Percentiles rank a stretch among this genome's conserved stretches.
These are phyloP conservation scores for Fusarium sp. DNA, from an alignment of 2,329 filamentous ascomycete species.

Conservation along the genomic window DNA sequence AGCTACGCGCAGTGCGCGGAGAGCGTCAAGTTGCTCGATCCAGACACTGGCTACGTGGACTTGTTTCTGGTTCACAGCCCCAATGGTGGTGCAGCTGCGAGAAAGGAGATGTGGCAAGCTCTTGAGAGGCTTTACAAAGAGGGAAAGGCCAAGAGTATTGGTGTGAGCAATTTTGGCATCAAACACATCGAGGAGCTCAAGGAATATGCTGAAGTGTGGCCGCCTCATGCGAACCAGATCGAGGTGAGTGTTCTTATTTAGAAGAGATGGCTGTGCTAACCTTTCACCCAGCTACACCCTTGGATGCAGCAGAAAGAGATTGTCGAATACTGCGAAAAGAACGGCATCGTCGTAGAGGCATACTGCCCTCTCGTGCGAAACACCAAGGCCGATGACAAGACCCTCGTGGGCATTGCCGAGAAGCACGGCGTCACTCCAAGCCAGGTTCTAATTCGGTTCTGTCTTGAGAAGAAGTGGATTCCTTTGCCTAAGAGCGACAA, in stretches of 20 bases:
- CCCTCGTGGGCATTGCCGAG: conserved; percentile 65
- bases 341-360: conserved; percentile 69
- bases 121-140: conserved; percentile 71
- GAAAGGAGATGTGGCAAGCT: conserved; percentile 74
- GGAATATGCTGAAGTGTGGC: conserved; percentile 70
- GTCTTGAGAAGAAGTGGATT: conserved; percentile 75
- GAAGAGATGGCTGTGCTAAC: conserved; percentile 51
- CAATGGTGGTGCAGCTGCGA: conserved; percentile 62
- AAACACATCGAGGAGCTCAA: conserved; percentile 76
- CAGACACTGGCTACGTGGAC: conserved; percentile 71
- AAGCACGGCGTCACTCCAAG: conserved; percentile 69
- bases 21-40: conserved; percentile 71
- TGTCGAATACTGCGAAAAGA: conserved; percentile 73
- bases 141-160: conserved; percentile 72
- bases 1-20: conserved; percentile 70
- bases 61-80: conserved; percentile 77
- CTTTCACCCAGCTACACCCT: conserved; percentile 73
- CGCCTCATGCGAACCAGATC: conserved; percentile 77
- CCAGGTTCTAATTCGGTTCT: conserved; percentile 76
- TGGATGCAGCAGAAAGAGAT: conserved; percentile 67
- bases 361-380: conserved; percentile 51
- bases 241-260: conserved; percentile 60
- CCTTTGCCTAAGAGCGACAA: conserved; percentile 75
- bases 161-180: conserved; percentile 78
- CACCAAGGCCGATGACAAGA: conserved; percentile 61